Evolutionary conservation across 306 rosid species (phyloP), one percentile per base, ranked within the genome.

Genomic region (Parietaria judaica): DNA sequence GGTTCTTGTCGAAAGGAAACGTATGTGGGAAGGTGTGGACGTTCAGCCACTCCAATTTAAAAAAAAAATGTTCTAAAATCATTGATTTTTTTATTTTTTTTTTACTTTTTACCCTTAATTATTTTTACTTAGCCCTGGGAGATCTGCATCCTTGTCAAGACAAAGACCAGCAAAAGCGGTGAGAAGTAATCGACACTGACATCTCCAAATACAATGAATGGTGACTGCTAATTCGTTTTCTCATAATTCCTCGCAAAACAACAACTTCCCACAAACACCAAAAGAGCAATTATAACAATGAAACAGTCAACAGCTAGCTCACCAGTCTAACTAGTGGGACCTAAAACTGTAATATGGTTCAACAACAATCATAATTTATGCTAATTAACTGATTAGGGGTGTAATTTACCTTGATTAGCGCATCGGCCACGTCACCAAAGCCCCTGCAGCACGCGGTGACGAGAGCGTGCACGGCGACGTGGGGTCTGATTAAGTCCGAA

Each of bases 361-460:
- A 49, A 49, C 4, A 49, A 10, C 13, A 4, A 49, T 49, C 31
- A 49, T n/a, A n/a, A 11, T 4, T 4, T 10, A 49, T 49, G 10
- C 10, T 49, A 49, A 7, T 49, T 35, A 56, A 36, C 45, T 46
- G 49, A 58, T 6, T 14, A 39, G 5, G 14, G 36, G 52, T 3
- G 60, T 6, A 23, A 23, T 49, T 48, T 64, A 81, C 98, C 95
- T 91, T 87, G 38, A 88, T 80, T 64, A 91, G 87, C 2, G 74
- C 70, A 70, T 75, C 83, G 56, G 77, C 84, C 58, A 91, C 82
- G 58, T 85, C 83, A 11, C 75, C 82, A 66, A 91, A 83, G 38
- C 98, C 98, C 74, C 96, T 81, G 79, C 92, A 83, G 80, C 86
- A 80, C 46, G 98, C 89, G 0, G 84, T 73, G 74, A 91, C 92